Percentiles rank a stretch among this genome's conserved stretches.
phyloP scores from a whole-genome alignment of 208 protist genomes.

The Borovskyia barvae region DNA sequence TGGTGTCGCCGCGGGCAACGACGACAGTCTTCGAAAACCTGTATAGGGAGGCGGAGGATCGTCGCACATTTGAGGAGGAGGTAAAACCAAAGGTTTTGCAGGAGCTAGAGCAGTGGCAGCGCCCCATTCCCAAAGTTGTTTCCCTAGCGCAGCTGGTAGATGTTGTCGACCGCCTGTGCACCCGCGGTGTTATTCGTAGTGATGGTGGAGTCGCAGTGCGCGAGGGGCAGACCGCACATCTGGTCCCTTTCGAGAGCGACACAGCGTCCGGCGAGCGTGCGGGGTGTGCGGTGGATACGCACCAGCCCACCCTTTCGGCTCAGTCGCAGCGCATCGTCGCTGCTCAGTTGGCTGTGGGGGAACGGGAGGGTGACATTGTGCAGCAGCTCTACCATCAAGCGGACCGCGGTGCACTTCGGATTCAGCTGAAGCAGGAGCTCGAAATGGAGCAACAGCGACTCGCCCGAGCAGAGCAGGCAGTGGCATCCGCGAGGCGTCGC shows the following conservation, averaged over 20 bases:
- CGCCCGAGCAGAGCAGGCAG: conserved; percentile 14
- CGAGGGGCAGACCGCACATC: background rate
- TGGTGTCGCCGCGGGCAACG: conserved; percentile 6
- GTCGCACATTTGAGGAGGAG: conserved; percentile 45
- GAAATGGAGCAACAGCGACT: conserved; percentile 30
- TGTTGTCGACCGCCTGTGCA: conserved; percentile 71
- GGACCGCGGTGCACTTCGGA: conserved; percentile 6
- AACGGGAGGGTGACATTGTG: conserved; percentile 45
- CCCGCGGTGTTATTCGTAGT: conserved; percentile 27
- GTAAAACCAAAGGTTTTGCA: conserved; percentile 56
- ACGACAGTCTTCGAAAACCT: conserved; percentile 53
- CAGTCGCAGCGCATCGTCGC: conserved; percentile 62
- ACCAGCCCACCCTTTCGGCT: conserved; percentile 42
- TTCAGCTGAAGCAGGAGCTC: conserved; percentile 20
- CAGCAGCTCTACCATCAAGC: conserved; percentile 32
- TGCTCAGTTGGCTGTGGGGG: conserved; percentile 33
- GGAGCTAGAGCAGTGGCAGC: conserved; percentile 42
- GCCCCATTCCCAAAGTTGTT: conserved; percentile 10
- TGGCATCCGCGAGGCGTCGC: conserved; percentile 27
- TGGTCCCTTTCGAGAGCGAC: background rate
- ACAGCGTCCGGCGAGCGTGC: background rate
- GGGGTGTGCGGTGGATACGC: background rate
- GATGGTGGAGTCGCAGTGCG: background rate
- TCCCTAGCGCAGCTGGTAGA: conserved; percentile 32
- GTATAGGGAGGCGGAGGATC: conserved; percentile 57